phyloP scores from a whole-genome alignment of 2,329 filamentous ascomycete species.

The Alternaria tenuissima region DNA sequence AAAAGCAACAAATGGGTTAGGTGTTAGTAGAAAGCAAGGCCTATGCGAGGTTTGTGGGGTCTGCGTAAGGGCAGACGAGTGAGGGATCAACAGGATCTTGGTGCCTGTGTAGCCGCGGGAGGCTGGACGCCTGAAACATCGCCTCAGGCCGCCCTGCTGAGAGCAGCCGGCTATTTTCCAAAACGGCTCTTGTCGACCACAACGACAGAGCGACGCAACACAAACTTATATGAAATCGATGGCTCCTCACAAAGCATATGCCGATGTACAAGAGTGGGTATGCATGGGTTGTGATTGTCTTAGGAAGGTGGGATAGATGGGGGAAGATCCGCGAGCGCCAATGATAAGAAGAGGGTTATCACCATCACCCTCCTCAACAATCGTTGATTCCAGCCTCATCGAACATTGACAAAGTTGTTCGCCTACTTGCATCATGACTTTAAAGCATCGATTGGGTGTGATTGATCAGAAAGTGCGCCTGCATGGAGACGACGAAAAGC shows the following conservation, averaged over 20 bases:
- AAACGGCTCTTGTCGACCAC: background rate
- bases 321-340: background rate
- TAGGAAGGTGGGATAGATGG: background rate
- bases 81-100: constrained; percentile 1
- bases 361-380: background rate
- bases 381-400: background rate
- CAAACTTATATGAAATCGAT: background rate
- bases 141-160: constrained; percentile 1
- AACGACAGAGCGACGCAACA: background rate
- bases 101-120: constrained; percentile 1
- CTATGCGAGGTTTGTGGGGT: background rate
- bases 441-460: constrained; percentile 24
- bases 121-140: constrained; percentile 12
- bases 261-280: background rate
- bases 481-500: constrained; percentile 51
- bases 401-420: background rate
- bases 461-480: constrained; percentile 48
- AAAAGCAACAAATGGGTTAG: background rate
- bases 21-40: background rate
- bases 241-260: background rate
- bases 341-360: background rate
- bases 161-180: background rate
- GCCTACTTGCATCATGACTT: constrained; percentile 9
- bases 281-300: background rate
- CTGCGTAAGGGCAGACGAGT: background rate